Evolutionary conservation across 129 eudicot species (phyloP), one percentile per base, ranked within the genome.

Genomic region (Gnaphalium uliginosum): DNA sequence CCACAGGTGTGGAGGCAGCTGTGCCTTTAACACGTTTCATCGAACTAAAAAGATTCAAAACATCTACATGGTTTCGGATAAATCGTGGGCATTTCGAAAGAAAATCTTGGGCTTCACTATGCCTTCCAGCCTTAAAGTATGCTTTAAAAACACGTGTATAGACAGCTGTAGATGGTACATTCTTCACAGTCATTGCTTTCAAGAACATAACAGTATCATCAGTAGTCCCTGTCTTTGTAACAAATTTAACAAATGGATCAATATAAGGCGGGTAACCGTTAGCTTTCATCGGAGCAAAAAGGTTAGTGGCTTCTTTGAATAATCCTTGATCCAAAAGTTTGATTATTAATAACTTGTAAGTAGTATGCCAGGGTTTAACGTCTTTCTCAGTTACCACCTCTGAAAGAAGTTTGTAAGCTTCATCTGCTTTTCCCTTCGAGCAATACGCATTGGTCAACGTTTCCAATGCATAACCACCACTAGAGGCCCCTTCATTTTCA

Each of bases 211-310:
- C 43, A 22, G 96, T 89, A 46, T 93, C 95, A 75, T 90, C 90
- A 13, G 90, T 81, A 48, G 84, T 83, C 32, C 96, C 96, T 0
- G 17, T 66, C 80, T 75, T 86, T 10, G 96, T 62, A 46, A 88
- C 80, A 71, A 81, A 86, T 65, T 86, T 76, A 23, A 93, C 56
- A 65, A 93, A 93, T 7, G 92, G 91, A 58, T 86, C 85, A 85
- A 88, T 39, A 69, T 82, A 89, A 66, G 98, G 96, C 13, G 96
- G 90, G 78, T 80, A 86, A 2, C 95, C 96, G 54, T 88, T 86
- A 68, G 37, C 72, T 87, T 90, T 93, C 98, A 93, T 93, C 39
- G 84, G 75, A 66, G 54, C 80, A 71, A 93, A 81, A 62, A 90
- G 85, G 43, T 58, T 56, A 48, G 86, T 69, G 29, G 95, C 96